Base-by-base conservation (phyloP, 257 asterid genomes). In the Mitragyna speciosa region DNA sequence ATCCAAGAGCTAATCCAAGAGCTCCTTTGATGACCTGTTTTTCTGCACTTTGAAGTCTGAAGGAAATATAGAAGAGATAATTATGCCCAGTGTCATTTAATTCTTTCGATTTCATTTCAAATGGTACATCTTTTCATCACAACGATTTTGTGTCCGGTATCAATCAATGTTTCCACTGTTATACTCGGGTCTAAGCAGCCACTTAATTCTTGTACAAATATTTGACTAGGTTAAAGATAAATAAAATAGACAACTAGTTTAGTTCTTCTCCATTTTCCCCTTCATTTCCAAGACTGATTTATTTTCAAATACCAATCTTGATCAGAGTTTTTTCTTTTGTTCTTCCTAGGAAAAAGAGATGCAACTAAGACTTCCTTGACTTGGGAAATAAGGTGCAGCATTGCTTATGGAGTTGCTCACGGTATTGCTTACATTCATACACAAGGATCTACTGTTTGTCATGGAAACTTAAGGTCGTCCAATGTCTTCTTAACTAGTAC, bases 391-490 rank as follows among this genome's bases (percentile, higher is more conserved):
- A 82, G 84, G 74, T 65, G 83, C 45, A 80, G 69, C 74, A 85
- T 82, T 59, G 84, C 84, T 30, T 76, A 82, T 61, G 82, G 74
- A 28, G 80, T 80, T 58, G 82, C 86, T 51, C 26, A 39, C 3
- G 84, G 52, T 28, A 20, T 82, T 1, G 58, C 78, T 26, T 82
- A 79, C 71, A 84, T 85, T 61, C 88, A 85, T 64, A 56, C 82
- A 14, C 63, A 41, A 58, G 78, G 87, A 64, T 63, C 83, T 24
- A 48, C 69, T 59, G 2, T 77, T 73, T 79, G 72, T 68, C 89
- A 83, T 63, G 89, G 84, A 64, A 86, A 83, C 81, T 61, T 86
- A 39, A 82, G 80, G 45, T 86, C 87, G 26, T 76, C 83, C 72
- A 86, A 86, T 54, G 75, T 86, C 74, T 75, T 85, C 77, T 71